Conservation (phyloP, 2,329 filamentous ascomycete genomes). For the Mariannaea sp. region DNA sequence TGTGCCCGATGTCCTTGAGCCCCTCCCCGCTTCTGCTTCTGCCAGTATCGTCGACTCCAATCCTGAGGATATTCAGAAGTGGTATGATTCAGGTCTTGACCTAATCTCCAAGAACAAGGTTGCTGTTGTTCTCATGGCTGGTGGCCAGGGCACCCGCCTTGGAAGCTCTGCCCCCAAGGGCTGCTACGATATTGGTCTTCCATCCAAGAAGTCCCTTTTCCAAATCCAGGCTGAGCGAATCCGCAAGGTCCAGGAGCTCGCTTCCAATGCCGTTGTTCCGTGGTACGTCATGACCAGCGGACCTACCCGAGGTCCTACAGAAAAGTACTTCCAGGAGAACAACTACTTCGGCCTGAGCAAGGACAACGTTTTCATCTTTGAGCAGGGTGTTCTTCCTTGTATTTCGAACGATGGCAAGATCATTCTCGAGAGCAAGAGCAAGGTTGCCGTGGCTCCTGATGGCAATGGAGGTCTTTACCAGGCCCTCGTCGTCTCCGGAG, state of each 20-base stretch:
- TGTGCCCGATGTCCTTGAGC: constrained; percentile 69
- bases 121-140: constrained; percentile 92
- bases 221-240: constrained; percentile 97
- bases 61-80: constrained; percentile 75
- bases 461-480: constrained; percentile 97
- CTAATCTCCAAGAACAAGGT: constrained; percentile 78
- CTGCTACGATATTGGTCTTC: constrained; percentile 94
- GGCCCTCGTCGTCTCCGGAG: constrained; percentile 78
- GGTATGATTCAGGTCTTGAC: constrained; percentile 83
- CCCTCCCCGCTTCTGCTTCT: constrained; percentile 82
- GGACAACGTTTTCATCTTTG: constrained; percentile 89
- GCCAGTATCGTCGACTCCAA: constrained; percentile 93
- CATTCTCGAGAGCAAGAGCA: constrained; percentile 85
- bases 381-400: constrained; percentile 95
- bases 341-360: constrained; percentile 87
- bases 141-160: constrained; percentile 91
- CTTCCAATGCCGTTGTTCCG: constrained; percentile 74
- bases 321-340: constrained; percentile 89
- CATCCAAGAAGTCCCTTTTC: constrained; percentile 92
- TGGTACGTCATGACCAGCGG: constrained; percentile 99
- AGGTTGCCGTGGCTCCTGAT: constrained; percentile 92
- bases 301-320: constrained; percentile 88
- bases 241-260: constrained; percentile 80
- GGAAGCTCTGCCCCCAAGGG: constrained; percentile 96
- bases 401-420: constrained; percentile 99